phyloP scores from a whole-genome alignment of 208 protist genomes.

The Trypanosoma rangeli region DNA sequence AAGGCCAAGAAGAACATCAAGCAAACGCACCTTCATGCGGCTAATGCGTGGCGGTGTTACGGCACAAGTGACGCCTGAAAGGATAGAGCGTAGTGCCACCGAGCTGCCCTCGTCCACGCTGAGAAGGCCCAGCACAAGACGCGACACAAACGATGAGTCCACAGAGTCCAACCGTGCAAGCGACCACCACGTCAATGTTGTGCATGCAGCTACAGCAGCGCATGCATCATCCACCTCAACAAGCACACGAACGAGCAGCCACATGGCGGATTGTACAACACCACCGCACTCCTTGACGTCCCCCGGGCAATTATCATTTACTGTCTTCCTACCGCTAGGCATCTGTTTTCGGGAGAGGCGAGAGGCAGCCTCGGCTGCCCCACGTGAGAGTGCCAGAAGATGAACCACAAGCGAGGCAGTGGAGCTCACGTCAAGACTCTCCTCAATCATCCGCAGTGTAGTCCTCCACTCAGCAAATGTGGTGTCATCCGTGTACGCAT shows the following conservation, averaged over 20 bases:
- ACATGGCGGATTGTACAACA: conserved; percentile 20
- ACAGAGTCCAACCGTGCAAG: conserved; percentile 78
- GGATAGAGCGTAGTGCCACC: neutral
- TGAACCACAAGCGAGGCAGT: conserved; percentile 36
- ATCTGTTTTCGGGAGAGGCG: neutral
- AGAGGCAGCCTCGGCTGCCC: conserved; percentile 47
- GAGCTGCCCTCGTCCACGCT: neutral
- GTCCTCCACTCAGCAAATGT: neutral
- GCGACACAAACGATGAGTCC: conserved; percentile 41
- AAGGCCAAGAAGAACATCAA: conserved; percentile 75
- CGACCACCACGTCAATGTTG: conserved; percentile 56
- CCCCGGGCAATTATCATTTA: neutral
- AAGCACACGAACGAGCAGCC: conserved; percentile 41
- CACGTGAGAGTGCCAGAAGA: conserved; percentile 36
- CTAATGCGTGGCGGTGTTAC: conserved; percentile 17
- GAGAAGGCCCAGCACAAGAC: conserved; percentile 19
- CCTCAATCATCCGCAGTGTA: conserved; percentile 11
- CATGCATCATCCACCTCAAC: conserved; percentile 43
- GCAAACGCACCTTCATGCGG: conserved; percentile 50
- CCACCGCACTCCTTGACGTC: neutral
- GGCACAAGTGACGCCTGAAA: conserved; percentile 1
- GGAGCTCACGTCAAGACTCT: conserved; percentile 36
- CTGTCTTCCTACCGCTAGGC: neutral
- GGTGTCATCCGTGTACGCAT: neutral
- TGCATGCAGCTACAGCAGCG: conserved; percentile 41